Base-by-base conservation (phyloP, 108 stramenopile species). In the Bacterosira constricta region DNA sequence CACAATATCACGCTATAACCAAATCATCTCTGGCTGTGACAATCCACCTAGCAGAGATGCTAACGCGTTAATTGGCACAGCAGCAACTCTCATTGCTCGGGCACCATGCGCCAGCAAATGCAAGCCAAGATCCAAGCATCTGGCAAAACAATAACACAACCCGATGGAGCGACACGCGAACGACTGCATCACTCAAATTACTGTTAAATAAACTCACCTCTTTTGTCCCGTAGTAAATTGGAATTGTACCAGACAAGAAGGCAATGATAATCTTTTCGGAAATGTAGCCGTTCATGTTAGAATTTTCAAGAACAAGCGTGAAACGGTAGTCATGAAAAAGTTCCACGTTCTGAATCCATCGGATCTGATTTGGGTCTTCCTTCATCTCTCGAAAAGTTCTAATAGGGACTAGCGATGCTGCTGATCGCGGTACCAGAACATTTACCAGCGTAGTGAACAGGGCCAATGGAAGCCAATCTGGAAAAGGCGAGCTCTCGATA, bases 201-300 rank as follows among this genome's bases (percentile, higher is more conserved):
- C n/a, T n/a, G n/a, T n/a, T n/a, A n/a, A n/a, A n/a, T n/a, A n/a
- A n/a, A n/a, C n/a, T 55, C 23, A 82, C 49, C 29, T 76, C 59
- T 18, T n/a, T 8, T 23, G 45, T 56, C 17, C 85, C 85, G 44
- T 78, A 85, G 46, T 81, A 85, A 21, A 85, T 73, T 3, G 85
- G 85, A n/a, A 85, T 50, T 30, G 73, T 68, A 9, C 82, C 85
- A 6, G 59, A 79, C 44, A 17, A 44, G 55, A 73, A 83, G 32
- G 82, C 79, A 45, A 73, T 30, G 51, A 86, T 26, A 31, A 86
- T 80, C 55, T 86, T 86, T 77, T 86, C 85, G 0, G 85, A 80
- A 6, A 86, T 64, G 51, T 86, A 86, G n/a, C 62, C 57, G 1
- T 30, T 27, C 6, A 55, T 6, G n/a, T 50, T 18, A 18, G 34